These are phyloP conservation scores for Candida michaelii DNA, from an alignment of 805 yeast species.

Conservation along the genomic window DNA sequence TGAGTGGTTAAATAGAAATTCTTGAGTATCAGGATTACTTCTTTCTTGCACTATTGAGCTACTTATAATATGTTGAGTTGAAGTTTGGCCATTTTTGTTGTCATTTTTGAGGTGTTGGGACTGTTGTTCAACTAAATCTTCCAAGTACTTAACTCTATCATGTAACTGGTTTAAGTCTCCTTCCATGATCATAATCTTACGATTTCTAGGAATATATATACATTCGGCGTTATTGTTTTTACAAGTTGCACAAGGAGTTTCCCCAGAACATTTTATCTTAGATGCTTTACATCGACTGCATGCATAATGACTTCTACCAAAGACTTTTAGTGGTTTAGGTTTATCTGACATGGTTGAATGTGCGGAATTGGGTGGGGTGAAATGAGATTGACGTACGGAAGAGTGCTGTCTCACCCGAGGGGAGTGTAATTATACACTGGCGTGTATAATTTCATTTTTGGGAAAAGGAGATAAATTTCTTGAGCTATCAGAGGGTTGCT, in stretches of 20 bases:
- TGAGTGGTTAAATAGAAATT: conserved; percentile 12
- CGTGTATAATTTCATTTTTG: too few species aligned
- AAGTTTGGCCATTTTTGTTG: neutral
- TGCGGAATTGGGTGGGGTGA: too few species aligned
- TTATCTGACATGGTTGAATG: conserved; percentile 2
- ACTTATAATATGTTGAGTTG: neutral
- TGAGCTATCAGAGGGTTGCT: too few species aligned
- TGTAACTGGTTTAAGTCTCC: conserved; percentile 37
- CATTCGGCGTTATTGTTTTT: conserved; percentile 34
- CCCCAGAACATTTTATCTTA: conserved; percentile 44
- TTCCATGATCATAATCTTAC: conserved; percentile 45
- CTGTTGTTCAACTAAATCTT: conserved; percentile 12
- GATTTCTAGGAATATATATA: conserved; percentile 36
- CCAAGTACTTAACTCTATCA: conserved; percentile 31
- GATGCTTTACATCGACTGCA: conserved; percentile 42
- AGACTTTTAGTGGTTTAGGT: conserved; percentile 39
- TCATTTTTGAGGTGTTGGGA: neutral
- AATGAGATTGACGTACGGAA: too few species aligned
- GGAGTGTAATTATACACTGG: too few species aligned
- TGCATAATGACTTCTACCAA: conserved; percentile 43
- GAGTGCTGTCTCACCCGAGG: too few species aligned
- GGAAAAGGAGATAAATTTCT: too few species aligned
- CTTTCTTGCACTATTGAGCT: conserved; percentile 13
- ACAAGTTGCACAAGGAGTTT: conserved; percentile 42
- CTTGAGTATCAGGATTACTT: conserved; percentile 11